Evolutionary conservation across 106 monocot genomes (phyloP), one percentile per base, ranked within the genome.

Genomic region (Dioscorea zingiberensis): DNA sequence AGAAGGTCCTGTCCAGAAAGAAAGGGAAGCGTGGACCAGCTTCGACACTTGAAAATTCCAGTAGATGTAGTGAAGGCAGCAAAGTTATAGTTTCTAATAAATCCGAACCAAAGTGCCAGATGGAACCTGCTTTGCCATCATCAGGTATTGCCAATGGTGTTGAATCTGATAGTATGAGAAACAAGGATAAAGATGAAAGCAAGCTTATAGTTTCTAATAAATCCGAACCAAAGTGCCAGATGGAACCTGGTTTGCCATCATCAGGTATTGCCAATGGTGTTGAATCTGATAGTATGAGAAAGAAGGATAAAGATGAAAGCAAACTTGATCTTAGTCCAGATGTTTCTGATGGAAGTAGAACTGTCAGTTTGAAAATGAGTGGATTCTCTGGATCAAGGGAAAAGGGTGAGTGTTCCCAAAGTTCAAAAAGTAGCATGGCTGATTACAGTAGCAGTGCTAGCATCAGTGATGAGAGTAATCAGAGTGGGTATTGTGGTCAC

Each of bases 401-500:
- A 66, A 88, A 87, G 64, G 85, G 80, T 2, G 82, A 82, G 56
- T 84, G 74, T 66, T 87, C 86, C 54, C 78, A 83, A 54, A 87
- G 80, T 56, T 78, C 86, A 10, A 83, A 78, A 63, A 90, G 92
- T 53, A 93, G 93, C 77, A 63, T 85, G 30, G 84, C 85, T 38
- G 88, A 88, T 55, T 70, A 74, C 30, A 88, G 86, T 28, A 82
- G 74, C 48, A 87, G 87, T 65, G 83, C 76, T n/a, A 85, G 82
- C 70, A 73, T 78, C 17, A 93, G 88, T 54, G 85, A 77, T 11
- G 85, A 85, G 55, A 88, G 88, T 70, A 74, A 74, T 55, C 76
- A 70, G 22, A 80, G 80, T 72, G 62, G 66, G 9, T 68, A 62
- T 23, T 76, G 72, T 70, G 55, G 65, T 25, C 55, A 66, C 64